Conservation (phyloP, 805 yeast genomes). For the Komagataella pseudopastoris region DNA sequence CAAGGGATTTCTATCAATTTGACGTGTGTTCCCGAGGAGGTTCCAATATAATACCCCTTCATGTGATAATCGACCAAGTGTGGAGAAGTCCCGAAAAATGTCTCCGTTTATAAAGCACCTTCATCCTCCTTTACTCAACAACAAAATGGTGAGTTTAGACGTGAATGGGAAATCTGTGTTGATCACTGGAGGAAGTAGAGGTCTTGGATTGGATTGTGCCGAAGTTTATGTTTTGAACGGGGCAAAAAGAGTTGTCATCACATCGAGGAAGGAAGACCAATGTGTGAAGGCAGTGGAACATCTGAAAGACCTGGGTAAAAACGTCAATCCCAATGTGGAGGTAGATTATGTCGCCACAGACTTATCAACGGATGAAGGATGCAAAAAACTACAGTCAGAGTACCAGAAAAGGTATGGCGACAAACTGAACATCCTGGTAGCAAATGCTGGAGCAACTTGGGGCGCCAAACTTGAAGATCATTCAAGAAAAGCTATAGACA, state of each 20-base stretch:
- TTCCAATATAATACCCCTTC: background rate
- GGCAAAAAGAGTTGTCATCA: conserved; percentile 45
- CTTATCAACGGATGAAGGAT: conserved; percentile 34
- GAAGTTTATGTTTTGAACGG: conserved; percentile 50
- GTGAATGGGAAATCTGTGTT: conserved; percentile 52
- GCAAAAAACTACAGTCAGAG: conserved; percentile 25
- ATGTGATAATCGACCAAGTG: background rate
- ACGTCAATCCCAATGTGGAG: conserved; percentile 11
- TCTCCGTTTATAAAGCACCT: background rate
- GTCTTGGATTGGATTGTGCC: conserved; percentile 58
- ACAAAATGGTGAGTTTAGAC: conserved; percentile 13
- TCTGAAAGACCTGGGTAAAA: conserved; percentile 16
- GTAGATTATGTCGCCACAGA: conserved; percentile 45
- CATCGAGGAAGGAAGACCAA: conserved; percentile 50
- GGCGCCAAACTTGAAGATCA: conserved; percentile 52
- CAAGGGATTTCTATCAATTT: too few relatives aligned
- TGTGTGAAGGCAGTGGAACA: conserved; percentile 39
- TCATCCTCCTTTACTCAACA: background rate
- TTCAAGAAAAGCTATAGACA: conserved; percentile 45
- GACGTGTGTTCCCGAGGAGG: background rate
- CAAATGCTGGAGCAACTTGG: conserved; percentile 77
- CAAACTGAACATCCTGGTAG: conserved; percentile 48
- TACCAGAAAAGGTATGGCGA: conserved; percentile 22
- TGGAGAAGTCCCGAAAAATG: background rate
- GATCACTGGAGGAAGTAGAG: conserved; percentile 67